These are phyloP conservation scores for Ampelomyces quisqualis DNA, from an alignment of 2,329 filamentous ascomycete genomes.

Conservation along the genomic window DNA sequence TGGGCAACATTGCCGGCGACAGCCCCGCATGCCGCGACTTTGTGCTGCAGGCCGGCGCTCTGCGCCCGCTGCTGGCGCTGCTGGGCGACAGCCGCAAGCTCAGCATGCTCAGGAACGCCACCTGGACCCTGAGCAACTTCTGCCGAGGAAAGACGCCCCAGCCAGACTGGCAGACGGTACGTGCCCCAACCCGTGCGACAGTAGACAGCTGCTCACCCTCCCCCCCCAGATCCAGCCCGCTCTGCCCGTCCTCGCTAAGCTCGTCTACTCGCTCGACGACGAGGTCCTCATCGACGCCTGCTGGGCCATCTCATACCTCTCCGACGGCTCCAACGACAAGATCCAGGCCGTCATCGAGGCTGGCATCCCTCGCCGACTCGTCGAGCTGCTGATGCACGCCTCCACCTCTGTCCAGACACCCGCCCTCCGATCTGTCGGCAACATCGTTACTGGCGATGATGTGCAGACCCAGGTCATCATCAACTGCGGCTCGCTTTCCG, in stretches of 20 bases:
- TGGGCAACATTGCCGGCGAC: conserved; percentile 98
- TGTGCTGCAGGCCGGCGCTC: conserved; percentile 84
- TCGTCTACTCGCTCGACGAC: conserved; percentile 97
- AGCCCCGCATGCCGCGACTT: conserved; percentile 97
- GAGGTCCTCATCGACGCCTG: conserved; percentile 98
- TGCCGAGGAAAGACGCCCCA: conserved; percentile 99
- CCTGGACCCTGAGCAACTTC: conserved; percentile 99
- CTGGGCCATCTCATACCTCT: conserved; percentile 99
- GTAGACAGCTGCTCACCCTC: conserved; percentile 2
- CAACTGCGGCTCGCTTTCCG: conserved; percentile 91
- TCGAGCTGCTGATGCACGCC: conserved; percentile 96
- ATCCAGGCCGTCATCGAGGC: conserved; percentile 99
- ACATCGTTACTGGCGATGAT: conserved; percentile 98
- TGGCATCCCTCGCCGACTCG: conserved; percentile 90
- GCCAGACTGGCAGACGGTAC: conserved; percentile 93
- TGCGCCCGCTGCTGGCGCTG: conserved; percentile 84
- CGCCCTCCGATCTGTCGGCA: conserved; percentile 92
- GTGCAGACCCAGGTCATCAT: conserved; percentile 99
- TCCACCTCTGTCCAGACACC: conserved; percentile 98
- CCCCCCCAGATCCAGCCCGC: conserved; percentile 78
- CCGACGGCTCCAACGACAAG: conserved; percentile 97
- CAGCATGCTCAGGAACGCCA: conserved; percentile 98
- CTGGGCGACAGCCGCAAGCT: conserved; percentile 97
- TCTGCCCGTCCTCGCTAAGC: conserved; percentile 90
- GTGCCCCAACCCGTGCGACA: conserved; percentile 40